phyloP scores from a whole-genome alignment of 2,329 filamentous ascomycete species.

The Drechslerella coelobrocha region DNA sequence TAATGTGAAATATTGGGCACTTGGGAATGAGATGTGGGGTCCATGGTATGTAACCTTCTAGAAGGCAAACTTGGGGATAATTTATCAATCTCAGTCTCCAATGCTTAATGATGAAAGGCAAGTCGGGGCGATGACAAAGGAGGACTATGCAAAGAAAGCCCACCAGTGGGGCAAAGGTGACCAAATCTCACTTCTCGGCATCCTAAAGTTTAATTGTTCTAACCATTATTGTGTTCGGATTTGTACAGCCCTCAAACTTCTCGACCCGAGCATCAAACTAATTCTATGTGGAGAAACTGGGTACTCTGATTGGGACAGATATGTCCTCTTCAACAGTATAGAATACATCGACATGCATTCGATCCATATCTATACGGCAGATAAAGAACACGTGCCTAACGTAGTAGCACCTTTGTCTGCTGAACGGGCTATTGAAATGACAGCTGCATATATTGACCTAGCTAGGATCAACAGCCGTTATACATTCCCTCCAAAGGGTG shows the following conservation, averaged over 20 bases:
- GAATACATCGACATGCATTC: constrained; percentile 78
- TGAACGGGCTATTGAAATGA: constrained; percentile 76
- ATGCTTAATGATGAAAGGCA: constrained; percentile 58
- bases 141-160: constrained; percentile 72
- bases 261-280: constrained; percentile 72
- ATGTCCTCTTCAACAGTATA: constrained; percentile 74
- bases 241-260: constrained; percentile 66
- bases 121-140: constrained; percentile 72
- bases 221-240: neutral
- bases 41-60: constrained; percentile 54
- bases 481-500: constrained; percentile 28
- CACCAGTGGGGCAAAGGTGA: constrained; percentile 71
- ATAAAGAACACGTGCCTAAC: constrained; percentile 61
- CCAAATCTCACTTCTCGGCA: constrained; percentile 1
- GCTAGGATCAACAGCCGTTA: constrained; percentile 70
- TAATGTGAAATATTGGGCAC: constrained; percentile 81
- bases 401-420: constrained; percentile 71
- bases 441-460: constrained; percentile 73
- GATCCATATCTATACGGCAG: constrained; percentile 77
- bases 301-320: constrained; percentile 73
- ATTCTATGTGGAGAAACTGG: constrained; percentile 78
- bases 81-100: neutral
- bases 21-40: constrained; percentile 71
- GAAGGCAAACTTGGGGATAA: neutral
- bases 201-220: neutral